Conservation (phyloP, 2,329 filamentous ascomycete species). For the Erysiphe pulchra region DNA sequence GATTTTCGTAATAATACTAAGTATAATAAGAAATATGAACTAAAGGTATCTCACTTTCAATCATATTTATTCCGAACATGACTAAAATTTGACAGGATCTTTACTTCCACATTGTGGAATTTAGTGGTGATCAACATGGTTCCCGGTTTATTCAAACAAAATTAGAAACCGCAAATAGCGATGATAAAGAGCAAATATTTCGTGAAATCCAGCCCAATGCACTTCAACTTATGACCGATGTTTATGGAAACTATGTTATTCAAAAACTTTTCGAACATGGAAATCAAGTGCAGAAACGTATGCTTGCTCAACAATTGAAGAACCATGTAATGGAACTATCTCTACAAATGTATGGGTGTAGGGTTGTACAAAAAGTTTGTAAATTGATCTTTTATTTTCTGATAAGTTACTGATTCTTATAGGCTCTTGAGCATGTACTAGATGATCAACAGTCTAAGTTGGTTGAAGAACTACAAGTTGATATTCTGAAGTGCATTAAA, state of each 20-base stretch:
- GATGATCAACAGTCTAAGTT: conserved; percentile 75
- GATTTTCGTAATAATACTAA: conserved; percentile 58
- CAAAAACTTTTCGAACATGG: conserved; percentile 96
- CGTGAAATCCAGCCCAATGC: conserved; percentile 64
- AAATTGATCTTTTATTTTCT: neutral
- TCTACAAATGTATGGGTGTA: conserved; percentile 73
- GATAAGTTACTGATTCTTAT: conserved; percentile 4
- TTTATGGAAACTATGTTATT: conserved; percentile 96
- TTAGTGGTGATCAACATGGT: conserved; percentile 84
- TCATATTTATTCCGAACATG: neutral
- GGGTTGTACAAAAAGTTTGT: conserved; percentile 76
- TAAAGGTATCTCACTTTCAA: conserved; percentile 28
- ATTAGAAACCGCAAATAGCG: conserved; percentile 75
- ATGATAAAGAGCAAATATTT: conserved; percentile 84
- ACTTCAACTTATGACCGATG: conserved; percentile 76
- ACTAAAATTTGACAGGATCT: conserved; percentile 33
- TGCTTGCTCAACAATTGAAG: conserved; percentile 66
- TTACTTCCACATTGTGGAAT: conserved; percentile 69
- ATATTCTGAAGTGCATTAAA: conserved; percentile 53
- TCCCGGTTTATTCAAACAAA: conserved; percentile 91
- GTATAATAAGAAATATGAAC: conserved; percentile 45
- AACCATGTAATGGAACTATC: conserved; percentile 60
- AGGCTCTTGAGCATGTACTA: conserved; percentile 74
- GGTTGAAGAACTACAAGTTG: conserved; percentile 54
- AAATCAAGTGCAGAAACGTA: conserved; percentile 76